Percentiles rank a stretch among this genome's conserved stretches.
These are phyloP conservation scores for Tieghemostelium lacteum DNA, from an alignment of 78 protist species.

Conservation along the genomic window DNA sequence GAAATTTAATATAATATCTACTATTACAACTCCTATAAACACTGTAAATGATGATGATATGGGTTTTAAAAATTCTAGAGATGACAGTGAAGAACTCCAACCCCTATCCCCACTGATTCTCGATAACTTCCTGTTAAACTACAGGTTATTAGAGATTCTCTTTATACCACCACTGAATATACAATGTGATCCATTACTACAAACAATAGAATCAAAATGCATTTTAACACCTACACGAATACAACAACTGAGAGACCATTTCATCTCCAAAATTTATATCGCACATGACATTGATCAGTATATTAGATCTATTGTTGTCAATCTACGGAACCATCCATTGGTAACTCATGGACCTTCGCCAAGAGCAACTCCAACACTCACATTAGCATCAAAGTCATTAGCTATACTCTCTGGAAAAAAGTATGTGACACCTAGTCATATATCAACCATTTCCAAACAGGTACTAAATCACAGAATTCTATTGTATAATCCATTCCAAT, in stretches of 20 bases:
- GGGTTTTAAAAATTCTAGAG: background rate
- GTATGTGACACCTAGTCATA: constrained; percentile 74
- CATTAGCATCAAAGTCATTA: background rate
- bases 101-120: background rate
- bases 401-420: constrained; percentile 34
- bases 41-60: background rate
- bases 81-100: background rate
- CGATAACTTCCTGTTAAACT: constrained; percentile 57
- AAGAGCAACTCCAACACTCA: constrained; percentile 66
- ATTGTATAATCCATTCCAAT: constrained; percentile 60
- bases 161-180: constrained; percentile 29
- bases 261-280: constrained; percentile 20
- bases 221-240: constrained; percentile 40
- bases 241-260: background rate
- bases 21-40: constrained; percentile 12
- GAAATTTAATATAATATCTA: constrained; percentile 32
- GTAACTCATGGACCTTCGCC: constrained; percentile 78
- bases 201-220: constrained; percentile 1
- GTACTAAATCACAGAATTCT: constrained; percentile 60
- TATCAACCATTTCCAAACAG: constrained; percentile 23
- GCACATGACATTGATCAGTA: constrained; percentile 70
- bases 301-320: constrained; percentile 51
- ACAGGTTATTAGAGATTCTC: constrained; percentile 15
- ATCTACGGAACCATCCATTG: constrained; percentile 56
- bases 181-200: background rate